phyloP scores from a whole-genome alignment of 208 protist genomes.

The Wallacemonas sp. region DNA sequence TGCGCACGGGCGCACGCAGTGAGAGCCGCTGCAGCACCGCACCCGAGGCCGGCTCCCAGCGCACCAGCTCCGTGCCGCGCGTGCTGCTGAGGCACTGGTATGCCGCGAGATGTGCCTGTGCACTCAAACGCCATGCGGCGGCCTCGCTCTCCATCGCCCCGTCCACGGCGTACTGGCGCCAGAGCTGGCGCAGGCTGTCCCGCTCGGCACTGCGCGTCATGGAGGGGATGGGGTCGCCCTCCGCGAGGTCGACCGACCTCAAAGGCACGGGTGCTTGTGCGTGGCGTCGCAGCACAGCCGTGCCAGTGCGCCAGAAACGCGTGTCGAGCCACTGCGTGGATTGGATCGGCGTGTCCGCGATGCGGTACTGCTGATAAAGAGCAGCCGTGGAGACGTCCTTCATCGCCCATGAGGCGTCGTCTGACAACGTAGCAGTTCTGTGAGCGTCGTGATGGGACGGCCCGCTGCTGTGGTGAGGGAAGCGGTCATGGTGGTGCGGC shows the following conservation, averaged over 20 bases:
- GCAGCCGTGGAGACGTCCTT: conserved; percentile 5
- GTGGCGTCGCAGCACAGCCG: background rate
- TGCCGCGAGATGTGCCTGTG: conserved; percentile 40
- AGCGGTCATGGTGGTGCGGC: no score
- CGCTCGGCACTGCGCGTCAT: background rate
- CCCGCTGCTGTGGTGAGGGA: no score
- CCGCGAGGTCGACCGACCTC: conserved; percentile 24
- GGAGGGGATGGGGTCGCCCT: conserved; percentile 15
- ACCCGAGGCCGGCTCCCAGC: conserved; percentile 65
- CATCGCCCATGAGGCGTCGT: no score
- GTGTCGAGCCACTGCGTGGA: conserved; percentile 67
- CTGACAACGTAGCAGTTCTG: no score
- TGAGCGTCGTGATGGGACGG: no score
- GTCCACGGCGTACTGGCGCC: conserved; percentile 1
- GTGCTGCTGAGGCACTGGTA: conserved; percentile 71
- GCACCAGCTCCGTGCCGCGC: conserved; percentile 51
- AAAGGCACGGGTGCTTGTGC: conserved; percentile 17
- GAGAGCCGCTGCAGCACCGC: conserved; percentile 60
- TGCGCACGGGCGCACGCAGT: conserved; percentile 39
- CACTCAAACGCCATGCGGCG: conserved; percentile 40
- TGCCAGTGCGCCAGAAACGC: conserved; percentile 47
- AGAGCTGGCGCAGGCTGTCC: background rate
- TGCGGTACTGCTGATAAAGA: conserved; percentile 43
- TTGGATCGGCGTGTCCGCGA: conserved; percentile 38
- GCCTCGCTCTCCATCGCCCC: background rate